Conservation (phyloP, 768 basidiomycete species). For the Trametes gibbosa region DNA sequence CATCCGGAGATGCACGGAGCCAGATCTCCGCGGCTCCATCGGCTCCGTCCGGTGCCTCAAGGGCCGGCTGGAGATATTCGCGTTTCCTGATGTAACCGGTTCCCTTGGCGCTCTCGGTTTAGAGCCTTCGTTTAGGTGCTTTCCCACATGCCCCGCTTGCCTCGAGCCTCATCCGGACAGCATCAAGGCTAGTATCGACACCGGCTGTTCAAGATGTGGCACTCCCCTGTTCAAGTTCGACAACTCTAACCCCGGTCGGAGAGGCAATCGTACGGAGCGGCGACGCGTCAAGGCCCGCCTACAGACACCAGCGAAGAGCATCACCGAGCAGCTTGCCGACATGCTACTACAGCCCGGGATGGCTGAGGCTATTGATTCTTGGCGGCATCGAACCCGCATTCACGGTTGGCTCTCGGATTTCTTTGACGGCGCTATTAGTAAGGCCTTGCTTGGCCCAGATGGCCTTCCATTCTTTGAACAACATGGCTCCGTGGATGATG, state of each 20-base stretch:
- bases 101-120: not conserved
- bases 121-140: not conserved
- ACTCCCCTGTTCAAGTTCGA: not conserved
- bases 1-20: no score
- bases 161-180: no score
- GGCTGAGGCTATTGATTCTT: not conserved
- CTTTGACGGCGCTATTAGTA: not conserved
- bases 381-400: not conserved
- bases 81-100: no score
- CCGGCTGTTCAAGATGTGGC: not conserved
- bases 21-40: no score
- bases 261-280: not conserved
- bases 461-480: not conserved
- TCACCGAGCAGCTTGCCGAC: not conserved
- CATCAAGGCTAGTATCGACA: no score
- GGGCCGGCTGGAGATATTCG: no score
- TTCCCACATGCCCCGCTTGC: no score
- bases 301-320: not conserved
- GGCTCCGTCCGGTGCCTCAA: no score
- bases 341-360: not conserved
- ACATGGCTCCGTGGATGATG: not conserved
- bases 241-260: not conserved
- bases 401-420: not conserved
- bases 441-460: not conserved
- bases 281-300: not conserved